Evolutionary conservation across 108 stramenopile genomes (phyloP).

Genomic region (Bacterosira constricta): DNA sequence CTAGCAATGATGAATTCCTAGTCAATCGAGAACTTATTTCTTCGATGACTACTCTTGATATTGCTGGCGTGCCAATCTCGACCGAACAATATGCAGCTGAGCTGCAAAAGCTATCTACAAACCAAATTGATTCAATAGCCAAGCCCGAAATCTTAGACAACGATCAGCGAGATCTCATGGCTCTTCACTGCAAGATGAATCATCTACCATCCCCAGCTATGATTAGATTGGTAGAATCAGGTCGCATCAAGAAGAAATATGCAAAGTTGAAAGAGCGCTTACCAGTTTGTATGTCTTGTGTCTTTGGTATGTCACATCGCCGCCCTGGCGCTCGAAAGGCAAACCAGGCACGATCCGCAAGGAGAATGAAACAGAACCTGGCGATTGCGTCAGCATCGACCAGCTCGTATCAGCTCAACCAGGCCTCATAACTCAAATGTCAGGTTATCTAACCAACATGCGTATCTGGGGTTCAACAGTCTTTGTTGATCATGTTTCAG

Average conservation of each 20-base stretch:
- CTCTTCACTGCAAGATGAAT: background rate
- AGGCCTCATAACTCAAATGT: conserved; percentile 51
- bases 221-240: background rate
- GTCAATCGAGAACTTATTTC: background rate
- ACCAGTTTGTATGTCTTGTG: background rate
- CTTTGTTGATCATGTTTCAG: conserved; percentile 53
- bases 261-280: background rate
- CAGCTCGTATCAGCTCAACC: conserved; percentile 48
- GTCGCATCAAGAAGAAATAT: background rate
- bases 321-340: background rate
- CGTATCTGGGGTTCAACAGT: conserved; percentile 47
- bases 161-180: background rate
- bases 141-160: background rate
- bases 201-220: background rate
- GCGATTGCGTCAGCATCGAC: conserved; percentile 52
- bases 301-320: background rate
- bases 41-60: background rate
- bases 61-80: background rate
- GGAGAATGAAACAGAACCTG: conserved; percentile 22
- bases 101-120: background rate
- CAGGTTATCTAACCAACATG: conserved; percentile 38
- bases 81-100: background rate
- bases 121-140: background rate
- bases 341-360: background rate
- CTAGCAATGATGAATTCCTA: background rate